A percentile compares a stretch with the other conserved stretches of the same genome.
phyloP scores from a whole-genome alignment of 2,329 filamentous ascomycete genomes.

The Penicillium sp. region DNA sequence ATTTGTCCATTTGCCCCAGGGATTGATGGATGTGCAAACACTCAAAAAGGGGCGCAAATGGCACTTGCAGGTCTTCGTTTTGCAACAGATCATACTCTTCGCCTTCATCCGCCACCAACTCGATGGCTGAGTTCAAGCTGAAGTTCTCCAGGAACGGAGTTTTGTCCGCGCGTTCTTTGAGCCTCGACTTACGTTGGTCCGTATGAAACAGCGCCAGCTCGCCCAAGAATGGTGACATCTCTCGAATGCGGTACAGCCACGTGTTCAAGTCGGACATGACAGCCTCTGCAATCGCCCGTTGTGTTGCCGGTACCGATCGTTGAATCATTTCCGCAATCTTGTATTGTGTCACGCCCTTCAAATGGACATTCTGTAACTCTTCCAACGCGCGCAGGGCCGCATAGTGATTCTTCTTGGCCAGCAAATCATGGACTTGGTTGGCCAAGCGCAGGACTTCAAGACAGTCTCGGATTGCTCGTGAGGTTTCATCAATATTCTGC shows the following conservation, averaged over 20 bases:
- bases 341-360: constrained; percentile 90
- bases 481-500: constrained; percentile 92
- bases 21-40: constrained; percentile 95
- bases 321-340: constrained; percentile 94
- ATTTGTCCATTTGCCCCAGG: constrained; percentile 84
- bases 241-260: constrained; percentile 90
- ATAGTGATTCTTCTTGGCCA: constrained; percentile 92
- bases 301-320: constrained; percentile 86
- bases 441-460: constrained; percentile 86
- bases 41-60: constrained; percentile 91
- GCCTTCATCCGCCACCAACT: constrained; percentile 88
- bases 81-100: constrained; percentile 94
- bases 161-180: constrained; percentile 73
- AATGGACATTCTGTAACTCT: constrained; percentile 91
- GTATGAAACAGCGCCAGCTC: constrained; percentile 97
- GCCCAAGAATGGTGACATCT: constrained; percentile 91
- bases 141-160: constrained; percentile 73
- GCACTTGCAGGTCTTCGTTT: constrained; percentile 90
- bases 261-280: constrained; percentile 97
- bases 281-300: constrained; percentile 87
- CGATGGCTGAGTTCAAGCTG: constrained; percentile 90
- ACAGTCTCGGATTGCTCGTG: constrained; percentile 80
- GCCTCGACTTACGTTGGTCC: constrained; percentile 73
- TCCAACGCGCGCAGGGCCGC: constrained; percentile 88
- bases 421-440: constrained; percentile 87